Conservation (phyloP, 306 rosid genomes). For the Spatholobus suberectus region DNA sequence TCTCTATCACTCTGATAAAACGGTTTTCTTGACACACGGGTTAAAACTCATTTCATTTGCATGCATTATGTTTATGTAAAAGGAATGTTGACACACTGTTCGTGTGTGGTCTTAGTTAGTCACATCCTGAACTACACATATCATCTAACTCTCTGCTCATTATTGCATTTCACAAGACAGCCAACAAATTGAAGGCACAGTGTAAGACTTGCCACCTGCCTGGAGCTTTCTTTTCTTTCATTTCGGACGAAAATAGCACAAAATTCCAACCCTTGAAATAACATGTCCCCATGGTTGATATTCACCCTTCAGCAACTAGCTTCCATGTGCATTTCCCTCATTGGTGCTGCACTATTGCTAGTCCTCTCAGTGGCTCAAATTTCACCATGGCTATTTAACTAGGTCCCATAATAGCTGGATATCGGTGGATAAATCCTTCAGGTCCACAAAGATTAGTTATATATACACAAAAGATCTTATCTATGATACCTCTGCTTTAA, state of each 20-base stretch:
- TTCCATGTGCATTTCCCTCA: conserved; percentile 42
- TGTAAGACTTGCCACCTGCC: conserved; percentile 38
- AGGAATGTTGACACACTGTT: conserved; percentile 55
- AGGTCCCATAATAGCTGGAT: conserved; percentile 51
- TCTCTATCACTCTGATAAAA: neutral
- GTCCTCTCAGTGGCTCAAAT: conserved; percentile 38
- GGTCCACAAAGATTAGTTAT: conserved; percentile 48
- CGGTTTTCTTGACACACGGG: neutral
- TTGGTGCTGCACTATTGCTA: conserved; percentile 11
- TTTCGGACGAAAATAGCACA: conserved; percentile 39
- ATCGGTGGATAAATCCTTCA: conserved; percentile 2
- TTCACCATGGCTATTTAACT: conserved; percentile 22
- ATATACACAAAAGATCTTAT: conserved; percentile 54
- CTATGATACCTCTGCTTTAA: conserved; percentile 43
- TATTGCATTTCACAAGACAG: conserved; percentile 32
- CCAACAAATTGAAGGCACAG: conserved; percentile 32
- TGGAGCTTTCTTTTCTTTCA: conserved; percentile 40
- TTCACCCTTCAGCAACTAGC: conserved; percentile 28
- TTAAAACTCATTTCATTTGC: conserved; percentile 9
- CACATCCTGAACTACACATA: conserved; percentile 55
- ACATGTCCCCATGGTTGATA: conserved; percentile 47
- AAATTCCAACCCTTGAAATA: conserved; percentile 48
- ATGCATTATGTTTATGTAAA: conserved; percentile 38
- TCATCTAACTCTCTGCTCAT: conserved; percentile 30
- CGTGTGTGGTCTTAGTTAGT: conserved; percentile 63